Evolutionary conservation across 2,329 filamentous ascomycete genomes (phyloP).

Genomic region (Aureobasidium uvarum): DNA sequence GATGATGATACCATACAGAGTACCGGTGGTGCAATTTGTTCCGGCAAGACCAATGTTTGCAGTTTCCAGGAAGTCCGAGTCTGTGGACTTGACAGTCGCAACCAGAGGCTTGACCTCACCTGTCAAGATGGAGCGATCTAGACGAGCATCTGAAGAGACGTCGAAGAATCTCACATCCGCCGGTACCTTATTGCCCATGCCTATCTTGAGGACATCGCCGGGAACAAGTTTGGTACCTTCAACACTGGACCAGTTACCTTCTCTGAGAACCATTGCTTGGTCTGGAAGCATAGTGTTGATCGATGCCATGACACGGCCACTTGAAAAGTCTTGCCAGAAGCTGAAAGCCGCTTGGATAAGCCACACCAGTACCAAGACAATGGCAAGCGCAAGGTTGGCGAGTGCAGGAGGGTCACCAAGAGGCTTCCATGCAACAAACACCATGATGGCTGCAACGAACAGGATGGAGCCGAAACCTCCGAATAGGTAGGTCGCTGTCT

Average conservation of each 20-base stretch:
- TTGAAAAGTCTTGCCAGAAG: constrained; percentile 71
- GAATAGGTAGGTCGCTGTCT: constrained; percentile 69
- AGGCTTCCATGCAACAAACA: constrained; percentile 75
- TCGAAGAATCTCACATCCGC: constrained; percentile 70
- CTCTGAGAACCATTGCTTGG: constrained; percentile 63
- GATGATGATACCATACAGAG: constrained; percentile 65
- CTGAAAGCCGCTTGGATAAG: constrained; percentile 51
- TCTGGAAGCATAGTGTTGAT: constrained; percentile 80
- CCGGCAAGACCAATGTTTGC: constrained; percentile 73
- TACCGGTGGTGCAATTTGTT: constrained; percentile 73
- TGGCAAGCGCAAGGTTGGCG: constrained; percentile 70
- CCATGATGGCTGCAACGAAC: constrained; percentile 65
- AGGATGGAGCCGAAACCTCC: constrained; percentile 73
- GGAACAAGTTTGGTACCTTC: constrained; percentile 61
- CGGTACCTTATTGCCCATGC: constrained; percentile 70
- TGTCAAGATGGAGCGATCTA: constrained; percentile 71
- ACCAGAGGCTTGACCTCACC: constrained; percentile 52
- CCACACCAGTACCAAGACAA: constrained; percentile 71
- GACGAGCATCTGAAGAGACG: constrained; percentile 65
- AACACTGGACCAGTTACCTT: constrained; percentile 48
- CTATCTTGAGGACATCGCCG: constrained; percentile 67
- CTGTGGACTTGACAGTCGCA: constrained; percentile 63
- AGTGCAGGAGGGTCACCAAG: constrained; percentile 68
- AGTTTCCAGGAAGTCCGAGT: constrained; percentile 74
- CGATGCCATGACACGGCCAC: constrained; percentile 72